These are phyloP conservation scores for Ophiocordyceps camponoti-leonardi DNA, from an alignment of 2,329 filamentous ascomycete genomes.

Conservation along the genomic window DNA sequence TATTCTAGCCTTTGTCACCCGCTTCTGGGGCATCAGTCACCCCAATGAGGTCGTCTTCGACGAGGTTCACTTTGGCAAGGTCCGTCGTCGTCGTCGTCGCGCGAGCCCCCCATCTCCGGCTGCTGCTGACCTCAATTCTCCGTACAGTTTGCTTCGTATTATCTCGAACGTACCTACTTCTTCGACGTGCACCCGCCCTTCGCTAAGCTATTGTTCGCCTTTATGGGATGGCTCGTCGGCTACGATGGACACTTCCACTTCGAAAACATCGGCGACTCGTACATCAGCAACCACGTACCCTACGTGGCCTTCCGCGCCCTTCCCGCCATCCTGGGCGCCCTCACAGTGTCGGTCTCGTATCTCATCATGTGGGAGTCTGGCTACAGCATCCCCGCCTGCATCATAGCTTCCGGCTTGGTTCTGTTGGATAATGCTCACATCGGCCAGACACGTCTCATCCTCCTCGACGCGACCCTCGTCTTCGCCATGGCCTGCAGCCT, in stretches of 20 bases:
- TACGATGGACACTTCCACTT: constrained; percentile 97
- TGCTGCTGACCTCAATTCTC: not conserved
- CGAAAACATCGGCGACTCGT: constrained; percentile 98
- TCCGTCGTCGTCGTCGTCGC: constrained; percentile 22
- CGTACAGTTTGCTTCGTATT: constrained; percentile 53
- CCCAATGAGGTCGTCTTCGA: constrained; percentile 97
- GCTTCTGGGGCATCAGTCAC: constrained; percentile 92
- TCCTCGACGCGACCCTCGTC: constrained; percentile 85
- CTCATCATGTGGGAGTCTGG: constrained; percentile 99
- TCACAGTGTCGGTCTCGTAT: constrained; percentile 89
- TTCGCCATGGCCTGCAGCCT: constrained; percentile 93
- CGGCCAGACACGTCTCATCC: constrained; percentile 85
- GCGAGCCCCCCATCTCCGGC: not conserved
- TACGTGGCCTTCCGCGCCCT: constrained; percentile 92
- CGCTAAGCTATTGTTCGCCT: constrained; percentile 91
- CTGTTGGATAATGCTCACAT: constrained; percentile 97
- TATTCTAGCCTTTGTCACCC: constrained; percentile 67
- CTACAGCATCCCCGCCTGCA: constrained; percentile 83
- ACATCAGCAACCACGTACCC: constrained; percentile 90
- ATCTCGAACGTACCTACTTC: constrained; percentile 95
- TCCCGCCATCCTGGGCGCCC: constrained; percentile 76
- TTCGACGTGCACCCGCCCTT: constrained; percentile 99
- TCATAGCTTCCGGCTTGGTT: constrained; percentile 70
- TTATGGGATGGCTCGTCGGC: constrained; percentile 93
- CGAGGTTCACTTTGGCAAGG: constrained; percentile 99